Evolutionary conservation across 371 early-diverging fungal species (phyloP), one percentile per base, ranked within the genome.

Genomic region (Amoeboaphelidium occidentale): DNA sequence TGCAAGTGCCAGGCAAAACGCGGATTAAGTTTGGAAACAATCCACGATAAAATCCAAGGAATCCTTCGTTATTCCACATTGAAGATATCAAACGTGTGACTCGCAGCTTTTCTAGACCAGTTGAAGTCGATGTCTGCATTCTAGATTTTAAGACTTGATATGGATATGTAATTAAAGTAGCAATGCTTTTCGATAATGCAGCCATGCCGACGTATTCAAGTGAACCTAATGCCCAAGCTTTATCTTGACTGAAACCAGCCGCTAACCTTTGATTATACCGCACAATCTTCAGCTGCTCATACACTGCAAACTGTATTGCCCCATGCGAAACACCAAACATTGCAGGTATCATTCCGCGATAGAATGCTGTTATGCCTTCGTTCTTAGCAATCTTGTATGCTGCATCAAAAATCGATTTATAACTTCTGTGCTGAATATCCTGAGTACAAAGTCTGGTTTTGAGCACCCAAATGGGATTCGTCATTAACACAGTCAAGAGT

Each of bases 251-350:
- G 24, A 21, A 4, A 21, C n/a, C 17, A 28, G 4, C 20, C 13
- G 14, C 17, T 23, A 27, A 49, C n/a, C 23, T 25, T 25, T 20
- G 21, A 48, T 44, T 20, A 48, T 21, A 12, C 25, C 21, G 48
- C 3, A 46, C 2, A 14, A 14, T 42, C 26, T 90, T 92, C 76
- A 92, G 70, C 52, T 88, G 83, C 54, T 91, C 92, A 60, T 94
- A 94, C 0, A 79, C 86, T 83, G 88, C 81, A 60, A 94, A 94
- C 62, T 94, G 92, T 42, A 94, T 61, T 0, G 90, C 91, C 6
- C 96, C 96, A 56, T 94, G 92, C 3, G 84, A 78, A 2, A 77
- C 79, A 20, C 92, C 90, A 58, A 92, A 72, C 10, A 94, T 59
- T 0, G 84, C 86, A 0, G 91, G 87, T 1, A 84, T 61, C 44